These are phyloP conservation scores for Termitomyces sp. DNA, from an alignment of 768 basidiomycete genomes.

Conservation along the genomic window DNA sequence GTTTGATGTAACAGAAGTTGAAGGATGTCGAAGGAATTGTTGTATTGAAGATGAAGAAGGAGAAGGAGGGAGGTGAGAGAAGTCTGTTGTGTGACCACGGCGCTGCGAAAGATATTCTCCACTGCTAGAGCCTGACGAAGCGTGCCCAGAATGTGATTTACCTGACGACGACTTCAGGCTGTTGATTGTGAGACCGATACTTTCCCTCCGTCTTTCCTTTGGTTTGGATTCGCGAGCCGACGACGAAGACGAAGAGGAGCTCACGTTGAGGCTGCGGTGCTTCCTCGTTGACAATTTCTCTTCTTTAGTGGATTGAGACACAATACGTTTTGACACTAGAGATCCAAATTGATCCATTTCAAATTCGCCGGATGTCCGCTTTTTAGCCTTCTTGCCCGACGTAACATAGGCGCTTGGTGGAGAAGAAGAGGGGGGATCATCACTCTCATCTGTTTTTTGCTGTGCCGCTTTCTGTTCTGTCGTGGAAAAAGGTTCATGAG, in stretches of 20 bases:
- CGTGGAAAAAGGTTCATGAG: constrained; percentile 19
- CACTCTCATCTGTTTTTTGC: constrained; percentile 22
- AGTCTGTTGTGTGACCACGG: constrained; percentile 68
- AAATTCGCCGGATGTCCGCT: constrained; percentile 79
- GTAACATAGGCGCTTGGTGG: constrained; percentile 64
- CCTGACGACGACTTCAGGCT: constrained; percentile 28
- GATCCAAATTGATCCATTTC: constrained; percentile 68
- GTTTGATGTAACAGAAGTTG: constrained; percentile 32
- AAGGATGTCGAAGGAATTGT: constrained; percentile 63
- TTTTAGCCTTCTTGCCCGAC: constrained; percentile 53
- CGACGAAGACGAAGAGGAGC: constrained; percentile 28
- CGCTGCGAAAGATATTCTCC: constrained; percentile 45
- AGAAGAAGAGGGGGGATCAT: constrained; percentile 26
- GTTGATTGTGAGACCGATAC: constrained; percentile 36
- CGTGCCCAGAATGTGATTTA: constrained; percentile 54
- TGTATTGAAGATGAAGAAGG: constrained; percentile 89
- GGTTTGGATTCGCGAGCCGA: constrained; percentile 35
- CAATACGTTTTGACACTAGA: constrained; percentile 46
- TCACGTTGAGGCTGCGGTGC: constrained; percentile 67
- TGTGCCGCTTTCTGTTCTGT: constrained; percentile 24
- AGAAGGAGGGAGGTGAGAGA: constrained; percentile 87
- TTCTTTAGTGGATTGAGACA: constrained; percentile 33
- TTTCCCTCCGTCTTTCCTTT: constrained; percentile 55
- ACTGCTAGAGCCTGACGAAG: constrained; percentile 60
- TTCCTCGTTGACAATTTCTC: constrained; percentile 51